Conservation (phyloP, 768 basidiomycete genomes). For the Coprinopsis marcescibilis region DNA sequence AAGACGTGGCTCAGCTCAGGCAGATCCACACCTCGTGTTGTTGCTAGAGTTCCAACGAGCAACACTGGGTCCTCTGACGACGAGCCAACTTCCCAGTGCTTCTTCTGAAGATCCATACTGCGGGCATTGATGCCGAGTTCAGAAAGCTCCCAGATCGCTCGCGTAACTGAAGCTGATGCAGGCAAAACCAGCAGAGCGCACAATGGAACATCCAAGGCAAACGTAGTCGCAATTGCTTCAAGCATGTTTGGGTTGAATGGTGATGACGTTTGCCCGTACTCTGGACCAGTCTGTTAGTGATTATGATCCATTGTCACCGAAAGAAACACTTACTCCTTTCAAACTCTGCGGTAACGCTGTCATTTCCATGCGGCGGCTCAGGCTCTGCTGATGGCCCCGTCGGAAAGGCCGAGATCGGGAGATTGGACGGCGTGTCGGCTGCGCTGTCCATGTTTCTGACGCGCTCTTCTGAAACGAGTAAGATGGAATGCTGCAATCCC, state of each 20-base stretch:
- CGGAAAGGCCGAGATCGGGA: constrained; percentile 4
- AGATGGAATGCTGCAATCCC: constrained; percentile 42
- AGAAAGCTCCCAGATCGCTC: constrained; percentile 59
- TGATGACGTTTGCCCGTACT: constrained; percentile 38
- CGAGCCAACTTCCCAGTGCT: constrained; percentile 20
- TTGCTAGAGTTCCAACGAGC: constrained; percentile 64
- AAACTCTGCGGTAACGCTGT: constrained; percentile 11
- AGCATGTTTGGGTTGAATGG: constrained; percentile 51
- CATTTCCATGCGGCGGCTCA: constrained; percentile 12
- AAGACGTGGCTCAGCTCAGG: constrained; percentile 72
- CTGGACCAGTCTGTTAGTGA: constrained; percentile 24
- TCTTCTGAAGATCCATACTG: constrained; percentile 46
- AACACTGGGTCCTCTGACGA: constrained; percentile 50
- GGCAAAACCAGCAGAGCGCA: constrained; percentile 65
- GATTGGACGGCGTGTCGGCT: constrained; percentile 15
- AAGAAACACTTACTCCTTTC: background rate
- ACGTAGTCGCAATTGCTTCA: constrained; percentile 64
- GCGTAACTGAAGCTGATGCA: constrained; percentile 52
- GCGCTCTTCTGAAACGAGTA: constrained; percentile 54
- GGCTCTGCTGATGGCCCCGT: background rate
- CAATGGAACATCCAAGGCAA: constrained; percentile 69
- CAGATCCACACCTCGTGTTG: constrained; percentile 69
- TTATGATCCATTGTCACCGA: constrained; percentile 1
- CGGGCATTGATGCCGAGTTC: constrained; percentile 63
- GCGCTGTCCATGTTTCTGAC: constrained; percentile 54